Evolutionary conservation across 2,329 filamentous ascomycete species (phyloP).

Genomic region (Monilinia polystroma): DNA sequence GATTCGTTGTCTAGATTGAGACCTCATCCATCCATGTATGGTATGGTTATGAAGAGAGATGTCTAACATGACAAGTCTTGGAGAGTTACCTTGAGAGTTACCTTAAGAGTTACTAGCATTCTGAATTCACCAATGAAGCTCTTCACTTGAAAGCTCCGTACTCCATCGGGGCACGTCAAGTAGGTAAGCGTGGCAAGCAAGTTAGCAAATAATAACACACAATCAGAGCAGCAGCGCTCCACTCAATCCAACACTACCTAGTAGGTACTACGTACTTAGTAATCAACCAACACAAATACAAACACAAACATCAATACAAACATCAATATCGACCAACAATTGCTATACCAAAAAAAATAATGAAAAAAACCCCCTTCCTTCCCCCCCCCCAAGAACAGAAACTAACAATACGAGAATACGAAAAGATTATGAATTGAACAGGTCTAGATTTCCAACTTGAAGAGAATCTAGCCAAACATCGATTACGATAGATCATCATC

Average conservation of each 20-base stretch:
- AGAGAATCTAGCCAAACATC: not conserved
- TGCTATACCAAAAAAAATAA: not conserved
- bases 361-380: not conserved
- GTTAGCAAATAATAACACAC: not conserved
- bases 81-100: not conserved
- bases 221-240: constrained; percentile 1
- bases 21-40: not conserved
- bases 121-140: constrained; percentile 16
- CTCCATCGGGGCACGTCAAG: constrained; percentile 11
- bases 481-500: not conserved
- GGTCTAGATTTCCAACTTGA: constrained; percentile 1
- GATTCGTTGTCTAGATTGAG: constrained; percentile 13
- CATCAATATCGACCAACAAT: constrained; percentile 1
- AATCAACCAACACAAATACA: no score
- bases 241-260: not conserved
- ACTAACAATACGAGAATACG: constrained; percentile 1
- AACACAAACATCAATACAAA: not conserved
- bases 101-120: not conserved
- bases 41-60: constrained; percentile 11
- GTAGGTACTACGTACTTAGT: no score
- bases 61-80: constrained; percentile 3
- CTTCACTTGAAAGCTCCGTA: constrained; percentile 3
- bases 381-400: not conserved
- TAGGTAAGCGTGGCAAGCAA: constrained; percentile 17
- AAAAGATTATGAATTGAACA: not conserved